Evolutionary conservation across 768 basidiomycete genomes (phyloP).

Genomic region (Pholiota conissans): DNA sequence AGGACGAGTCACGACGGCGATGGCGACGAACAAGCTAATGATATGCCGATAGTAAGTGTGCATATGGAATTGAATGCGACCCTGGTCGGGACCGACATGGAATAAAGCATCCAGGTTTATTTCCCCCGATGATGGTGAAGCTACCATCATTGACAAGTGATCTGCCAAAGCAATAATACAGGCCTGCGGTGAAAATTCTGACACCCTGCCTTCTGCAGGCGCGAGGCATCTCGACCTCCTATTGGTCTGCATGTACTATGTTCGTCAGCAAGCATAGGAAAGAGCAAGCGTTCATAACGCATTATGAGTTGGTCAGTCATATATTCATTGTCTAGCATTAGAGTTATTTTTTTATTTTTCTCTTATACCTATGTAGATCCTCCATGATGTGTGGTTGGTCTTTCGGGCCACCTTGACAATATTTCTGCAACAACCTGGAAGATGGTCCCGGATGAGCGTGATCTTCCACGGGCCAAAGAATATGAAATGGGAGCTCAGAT

Average conservation of each 20-base stretch:
- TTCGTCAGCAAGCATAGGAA: conserved; percentile 1
- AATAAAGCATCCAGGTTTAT: conserved; percentile 16
- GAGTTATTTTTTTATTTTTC: neutral
- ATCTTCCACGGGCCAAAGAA: neutral
- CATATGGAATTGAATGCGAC: conserved; percentile 6
- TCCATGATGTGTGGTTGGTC: no score
- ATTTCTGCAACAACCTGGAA: neutral
- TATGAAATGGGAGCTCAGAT: neutral
- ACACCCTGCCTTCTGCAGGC: conserved; percentile 7
- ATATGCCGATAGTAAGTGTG: conserved; percentile 1
- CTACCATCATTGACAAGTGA: no score
- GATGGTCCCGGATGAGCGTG: neutral
- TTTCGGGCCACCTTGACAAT: neutral
- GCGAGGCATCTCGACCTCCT: conserved; percentile 25
- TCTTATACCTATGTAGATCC: conserved; percentile 24
- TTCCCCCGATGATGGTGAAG: conserved; percentile 30
- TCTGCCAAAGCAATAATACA: conserved; percentile 22
- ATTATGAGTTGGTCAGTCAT: conserved; percentile 31
- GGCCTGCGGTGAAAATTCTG: conserved; percentile 28
- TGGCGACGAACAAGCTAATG: neutral
- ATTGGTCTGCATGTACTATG: conserved; percentile 32
- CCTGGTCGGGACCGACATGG: conserved; percentile 17
- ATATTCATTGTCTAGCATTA: neutral
- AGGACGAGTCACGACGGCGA: conserved; percentile 1
- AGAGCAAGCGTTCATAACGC: conserved; percentile 12